These are phyloP conservation scores for Neonectria magnoliae DNA, from an alignment of 2,329 filamentous ascomycete genomes.

Conservation along the genomic window DNA sequence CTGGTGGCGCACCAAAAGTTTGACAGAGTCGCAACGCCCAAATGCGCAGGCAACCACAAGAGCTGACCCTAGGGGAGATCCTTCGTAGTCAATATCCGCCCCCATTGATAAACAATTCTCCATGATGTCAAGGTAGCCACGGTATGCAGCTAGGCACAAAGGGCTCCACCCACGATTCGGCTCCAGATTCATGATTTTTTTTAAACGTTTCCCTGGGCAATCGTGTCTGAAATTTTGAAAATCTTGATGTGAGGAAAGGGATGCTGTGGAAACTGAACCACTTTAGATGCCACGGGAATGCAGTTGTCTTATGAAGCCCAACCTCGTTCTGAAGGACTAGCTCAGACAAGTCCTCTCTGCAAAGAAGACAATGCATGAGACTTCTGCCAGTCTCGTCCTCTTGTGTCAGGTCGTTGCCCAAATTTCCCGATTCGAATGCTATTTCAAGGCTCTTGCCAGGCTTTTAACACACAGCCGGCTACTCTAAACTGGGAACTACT, in stretches of 20 bases:
- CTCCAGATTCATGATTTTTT: slow-evolving; percentile 15
- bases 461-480: neutral
- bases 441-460: too few species aligned
- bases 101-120: slow-evolving; percentile 17
- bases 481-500: too few species aligned
- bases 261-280: neutral
- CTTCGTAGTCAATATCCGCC: slow-evolving; percentile 13
- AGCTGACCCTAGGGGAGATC: slow-evolving; percentile 20
- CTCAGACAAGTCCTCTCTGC: neutral
- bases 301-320: neutral
- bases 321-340: neutral
- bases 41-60: slow-evolving; percentile 19
- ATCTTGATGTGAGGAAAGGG: neutral
- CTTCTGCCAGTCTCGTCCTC: slow-evolving; percentile 8
- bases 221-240: neutral
- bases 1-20: neutral
- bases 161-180: slow-evolving; percentile 25
- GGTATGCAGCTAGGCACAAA: slow-evolving; percentile 11
- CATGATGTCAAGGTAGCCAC: neutral
- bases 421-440: accelerated
- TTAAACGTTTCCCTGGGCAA: neutral
- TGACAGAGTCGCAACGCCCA: slow-evolving; percentile 13
- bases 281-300: slow-evolving; percentile 23
- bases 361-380: slow-evolving; percentile 12
- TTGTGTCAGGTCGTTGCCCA: neutral